Evolutionary conservation across 192 early-diverging fungal genomes (phyloP), one percentile per base, ranked within the genome.

Genomic region (Coemansia sp.): DNA sequence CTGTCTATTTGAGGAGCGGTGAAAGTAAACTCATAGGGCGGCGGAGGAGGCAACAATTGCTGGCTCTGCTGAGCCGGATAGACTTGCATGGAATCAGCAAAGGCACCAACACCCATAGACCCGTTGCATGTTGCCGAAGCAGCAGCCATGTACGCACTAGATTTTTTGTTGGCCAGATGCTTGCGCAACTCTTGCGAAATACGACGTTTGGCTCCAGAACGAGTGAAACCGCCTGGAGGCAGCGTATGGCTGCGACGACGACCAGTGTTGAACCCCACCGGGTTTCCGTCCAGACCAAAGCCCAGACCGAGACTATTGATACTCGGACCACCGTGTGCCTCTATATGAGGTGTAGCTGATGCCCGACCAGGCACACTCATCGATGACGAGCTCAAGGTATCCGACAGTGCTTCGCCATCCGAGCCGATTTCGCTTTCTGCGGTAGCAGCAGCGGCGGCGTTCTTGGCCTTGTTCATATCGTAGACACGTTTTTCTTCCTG

Each of bases 181-280:
- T 78, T 83, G 70, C 81, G 81, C 15, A 83, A 65, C 69, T 78
- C 81, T 38, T 83, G 75, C 20, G 81, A 83, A 51, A 83, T 83
- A 43, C 81, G 81, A 51, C 81, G 75, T 67, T 78, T 78, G 63
- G 75, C 51, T 0, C 75, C 67, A 0, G 75, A 75, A 28, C 70
- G 75, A 8, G 70, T 58, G 41, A 83, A 83, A 3, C 66, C 67
- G 17, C 73, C 70, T 0, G 70, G 64, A 9, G 81, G 81, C 70
- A 83, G 58, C 5, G 81, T 83, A 54, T 83, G 81, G 57, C 81
- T 83, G 59, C 81, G 75, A 33, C 81, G 81, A 2, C 81, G 61
- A 15, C 72, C 69, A n/a, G 76, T 28, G 55, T 75, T 67, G 61
- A 83, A 83, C 5, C 70, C 71, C 1, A 57, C 33, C 2, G 76